These are phyloP conservation scores for Ganoderma boninense DNA, from an alignment of 1,284 basidiomycete species.

Conservation along the genomic window DNA sequence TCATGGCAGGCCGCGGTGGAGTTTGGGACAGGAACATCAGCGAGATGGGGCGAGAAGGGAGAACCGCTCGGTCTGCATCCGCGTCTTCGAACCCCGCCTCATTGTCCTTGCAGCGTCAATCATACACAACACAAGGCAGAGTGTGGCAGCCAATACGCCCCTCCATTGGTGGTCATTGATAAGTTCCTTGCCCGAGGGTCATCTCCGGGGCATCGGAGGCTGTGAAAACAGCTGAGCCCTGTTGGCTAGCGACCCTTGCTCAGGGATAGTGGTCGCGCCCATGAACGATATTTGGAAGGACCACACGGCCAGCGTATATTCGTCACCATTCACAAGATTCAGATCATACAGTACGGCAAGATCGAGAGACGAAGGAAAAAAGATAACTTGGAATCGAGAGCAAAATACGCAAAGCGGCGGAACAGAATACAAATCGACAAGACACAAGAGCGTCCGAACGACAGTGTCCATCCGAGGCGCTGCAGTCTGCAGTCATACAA, in stretches of 20 bases:
- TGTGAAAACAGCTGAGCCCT: background rate
- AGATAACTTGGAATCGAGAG: constrained; percentile 1
- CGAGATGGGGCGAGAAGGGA: background rate
- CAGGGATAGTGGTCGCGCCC: background rate
- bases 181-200: background rate
- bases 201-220: background rate
- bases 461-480: background rate
- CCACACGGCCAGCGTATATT: constrained; percentile 11
- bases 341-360: constrained; percentile 14
- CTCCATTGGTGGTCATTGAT: background rate
- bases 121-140: constrained; percentile 16
- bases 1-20: background rate
- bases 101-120: constrained; percentile 16
- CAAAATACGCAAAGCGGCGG: constrained; percentile 4
- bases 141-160: background rate
- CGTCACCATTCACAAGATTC: constrained; percentile 6
- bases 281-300: background rate
- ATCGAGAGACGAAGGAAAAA: background rate
- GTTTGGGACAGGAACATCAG: background rate
- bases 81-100: constrained; percentile 11
- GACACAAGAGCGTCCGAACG: constrained; percentile 3
- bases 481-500: background rate
- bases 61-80: background rate
- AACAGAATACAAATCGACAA: constrained; percentile 23
- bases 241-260: background rate